A percentile compares a stretch with the other conserved stretches of the same genome.
Evolutionary conservation across 345 rosid genomes (phyloP).

Genomic region (Eucalyptus cloeziana): DNA sequence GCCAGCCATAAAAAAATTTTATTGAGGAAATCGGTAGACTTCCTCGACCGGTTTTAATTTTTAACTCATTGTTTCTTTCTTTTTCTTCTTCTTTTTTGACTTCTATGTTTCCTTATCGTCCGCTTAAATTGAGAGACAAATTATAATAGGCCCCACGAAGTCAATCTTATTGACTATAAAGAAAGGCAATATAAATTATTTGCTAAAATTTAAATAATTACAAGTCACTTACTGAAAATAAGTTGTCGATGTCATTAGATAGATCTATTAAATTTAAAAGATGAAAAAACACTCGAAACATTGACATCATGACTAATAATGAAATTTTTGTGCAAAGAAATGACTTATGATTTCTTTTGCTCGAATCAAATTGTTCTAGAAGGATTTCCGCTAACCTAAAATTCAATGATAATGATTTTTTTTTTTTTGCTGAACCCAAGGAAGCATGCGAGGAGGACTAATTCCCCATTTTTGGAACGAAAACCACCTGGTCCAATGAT

Average conservation of each 20-base stretch:
- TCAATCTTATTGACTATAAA: not conserved
- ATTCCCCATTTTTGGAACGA: too few species aligned
- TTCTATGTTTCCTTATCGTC: not conserved
- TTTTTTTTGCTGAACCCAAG: accelerated
- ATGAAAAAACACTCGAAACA: not conserved
- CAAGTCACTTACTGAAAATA: not conserved
- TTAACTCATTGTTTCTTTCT: not conserved
- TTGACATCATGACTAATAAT: not conserved
- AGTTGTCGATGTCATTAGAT: not conserved
- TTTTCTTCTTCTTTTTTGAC: not conserved
- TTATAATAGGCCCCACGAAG: not conserved
- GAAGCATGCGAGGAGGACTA: accelerated
- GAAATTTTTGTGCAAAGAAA: not conserved
- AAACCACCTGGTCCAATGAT: too few species aligned
- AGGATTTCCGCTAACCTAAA: not conserved
- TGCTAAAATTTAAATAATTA: too few species aligned
- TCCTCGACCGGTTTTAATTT: accelerated
- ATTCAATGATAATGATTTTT: too few species aligned
- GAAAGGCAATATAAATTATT: not conserved
- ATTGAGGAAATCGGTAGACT: not conserved
- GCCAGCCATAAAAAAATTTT: accelerated
- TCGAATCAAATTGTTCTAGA: not conserved
- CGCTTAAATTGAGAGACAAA: not conserved
- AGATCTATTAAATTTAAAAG: too few species aligned
- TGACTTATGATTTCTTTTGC: accelerated